These are phyloP conservation scores for Ophiostoma montium DNA, from an alignment of 2,329 filamentous ascomycete genomes.

Conservation along the genomic window DNA sequence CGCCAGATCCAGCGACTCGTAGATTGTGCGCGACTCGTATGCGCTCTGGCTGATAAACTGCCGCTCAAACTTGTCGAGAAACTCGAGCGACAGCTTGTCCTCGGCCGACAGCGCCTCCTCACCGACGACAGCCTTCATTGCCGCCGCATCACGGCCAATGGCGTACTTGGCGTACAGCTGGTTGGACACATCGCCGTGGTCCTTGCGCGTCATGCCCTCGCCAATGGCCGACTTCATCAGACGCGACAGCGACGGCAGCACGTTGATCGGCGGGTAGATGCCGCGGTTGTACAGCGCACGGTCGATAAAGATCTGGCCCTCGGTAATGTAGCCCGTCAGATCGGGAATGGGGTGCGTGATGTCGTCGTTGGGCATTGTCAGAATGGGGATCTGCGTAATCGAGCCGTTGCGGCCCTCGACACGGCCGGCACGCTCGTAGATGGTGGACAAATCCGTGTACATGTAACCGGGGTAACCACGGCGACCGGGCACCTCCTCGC, in stretches of 20 bases:
- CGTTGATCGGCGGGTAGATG: conserved; percentile 97
- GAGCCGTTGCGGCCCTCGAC: conserved; percentile 93
- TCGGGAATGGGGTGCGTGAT: conserved; percentile 99
- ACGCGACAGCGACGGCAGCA: conserved; percentile 91
- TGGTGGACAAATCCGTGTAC: conserved; percentile 99
- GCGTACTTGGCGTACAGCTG: conserved; percentile 99
- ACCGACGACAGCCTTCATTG: conserved; percentile 98
- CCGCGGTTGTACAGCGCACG: conserved; percentile 89
- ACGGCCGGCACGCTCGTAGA: conserved; percentile 98
- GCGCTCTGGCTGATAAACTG: conserved; percentile 85
- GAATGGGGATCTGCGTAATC: conserved; percentile 96
- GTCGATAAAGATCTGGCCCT: conserved; percentile 97
- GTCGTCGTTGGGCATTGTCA: conserved; percentile 99
- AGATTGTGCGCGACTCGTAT: conserved; percentile 85
- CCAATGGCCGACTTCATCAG: conserved; percentile 99
- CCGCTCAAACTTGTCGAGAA: conserved; percentile 95
- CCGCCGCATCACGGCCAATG: conserved; percentile 92
- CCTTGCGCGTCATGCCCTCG: conserved; percentile 89
- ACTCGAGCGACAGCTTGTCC: conserved; percentile 97
- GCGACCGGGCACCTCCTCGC: conserved; percentile 97
- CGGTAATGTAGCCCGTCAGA: conserved; percentile 96
- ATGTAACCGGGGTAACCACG: conserved; percentile 99
- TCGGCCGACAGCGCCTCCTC: conserved; percentile 92
- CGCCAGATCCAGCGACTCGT: conserved; percentile 85
- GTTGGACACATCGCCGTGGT: conserved; percentile 97